phyloP scores from a whole-genome alignment of 2,329 filamentous ascomycete species.

The Aspergillus alliaceus region DNA sequence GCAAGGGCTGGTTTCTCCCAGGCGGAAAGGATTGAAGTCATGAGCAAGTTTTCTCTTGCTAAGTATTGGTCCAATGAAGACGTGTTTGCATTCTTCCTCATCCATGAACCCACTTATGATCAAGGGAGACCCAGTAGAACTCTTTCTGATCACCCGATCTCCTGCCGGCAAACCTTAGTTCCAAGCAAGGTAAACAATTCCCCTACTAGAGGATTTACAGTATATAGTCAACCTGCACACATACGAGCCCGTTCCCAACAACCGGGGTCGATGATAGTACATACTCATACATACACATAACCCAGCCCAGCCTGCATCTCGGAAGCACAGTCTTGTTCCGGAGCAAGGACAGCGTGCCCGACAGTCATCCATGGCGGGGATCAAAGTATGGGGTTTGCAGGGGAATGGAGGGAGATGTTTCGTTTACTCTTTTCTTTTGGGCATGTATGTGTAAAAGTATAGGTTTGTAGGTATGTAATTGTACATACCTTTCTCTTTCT shows the following conservation, averaged over 20 bases:
- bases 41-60: background rate
- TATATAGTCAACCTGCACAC: background rate
- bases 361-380: background rate
- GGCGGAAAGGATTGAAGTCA: background rate
- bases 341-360: constrained; percentile 3
- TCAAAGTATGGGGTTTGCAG: background rate
- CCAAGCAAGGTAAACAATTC: background rate
- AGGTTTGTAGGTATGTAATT: too few species aligned
- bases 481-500: too few species aligned
- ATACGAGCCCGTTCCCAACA: background rate
- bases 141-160: background rate
- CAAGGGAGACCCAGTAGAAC: background rate
- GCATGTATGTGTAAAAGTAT: too few species aligned
- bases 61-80: background rate
- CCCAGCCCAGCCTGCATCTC: constrained; percentile 1
- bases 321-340: background rate
- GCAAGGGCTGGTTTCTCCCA: background rate
- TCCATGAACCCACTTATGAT: background rate
- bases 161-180: background rate
- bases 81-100: background rate
- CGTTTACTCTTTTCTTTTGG: too few species aligned
- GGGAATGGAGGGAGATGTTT: background rate
- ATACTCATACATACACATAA: background rate
- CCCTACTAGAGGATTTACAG: too few species aligned
- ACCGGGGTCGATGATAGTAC: background rate